These are phyloP conservation scores for Mrakiaceae sp. DNA, from an alignment of 1,284 basidiomycete species.

Conservation along the genomic window DNA sequence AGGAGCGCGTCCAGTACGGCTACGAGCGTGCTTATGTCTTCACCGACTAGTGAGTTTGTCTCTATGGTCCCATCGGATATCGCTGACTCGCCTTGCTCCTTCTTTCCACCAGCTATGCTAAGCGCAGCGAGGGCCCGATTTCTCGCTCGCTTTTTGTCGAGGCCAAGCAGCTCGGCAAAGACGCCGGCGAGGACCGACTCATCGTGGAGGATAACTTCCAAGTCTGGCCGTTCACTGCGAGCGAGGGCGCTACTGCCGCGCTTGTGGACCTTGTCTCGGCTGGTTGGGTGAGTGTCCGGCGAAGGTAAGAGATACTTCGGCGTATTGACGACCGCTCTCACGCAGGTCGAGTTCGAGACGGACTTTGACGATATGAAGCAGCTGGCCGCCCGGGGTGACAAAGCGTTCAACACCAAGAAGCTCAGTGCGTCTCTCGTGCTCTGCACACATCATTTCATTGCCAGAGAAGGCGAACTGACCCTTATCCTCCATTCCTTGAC, in stretches of 20 bases:
- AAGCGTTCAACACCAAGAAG: conserved; percentile 60
- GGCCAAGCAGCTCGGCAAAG: neutral
- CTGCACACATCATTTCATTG: neutral
- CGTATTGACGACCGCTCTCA: neutral
- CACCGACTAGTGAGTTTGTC: neutral
- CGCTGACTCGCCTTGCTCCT: neutral
- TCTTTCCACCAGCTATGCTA: neutral
- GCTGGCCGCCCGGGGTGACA: conserved; percentile 43
- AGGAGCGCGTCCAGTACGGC: neutral
- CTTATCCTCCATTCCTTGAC: neutral
- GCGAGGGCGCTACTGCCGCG: conserved; percentile 61
- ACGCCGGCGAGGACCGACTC: neutral
- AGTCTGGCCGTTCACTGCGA: conserved; percentile 58
- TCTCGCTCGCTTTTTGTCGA: neutral
- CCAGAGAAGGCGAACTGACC: too few relatives aligned
- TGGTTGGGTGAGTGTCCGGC: conserved; percentile 41
- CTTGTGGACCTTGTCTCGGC: conserved; percentile 59
- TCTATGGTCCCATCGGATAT: neutral
- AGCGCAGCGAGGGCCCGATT: neutral
- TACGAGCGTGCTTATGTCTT: neutral
- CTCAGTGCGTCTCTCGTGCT: conserved; percentile 44
- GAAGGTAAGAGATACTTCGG: neutral
- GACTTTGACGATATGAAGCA: conserved; percentile 47
- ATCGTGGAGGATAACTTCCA: conserved; percentile 41
- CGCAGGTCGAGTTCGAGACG: conserved; percentile 52